Evolutionary conservation across 1,284 basidiomycete genomes (phyloP).

Genomic region (Sanguinoderma infundibulare): DNA sequence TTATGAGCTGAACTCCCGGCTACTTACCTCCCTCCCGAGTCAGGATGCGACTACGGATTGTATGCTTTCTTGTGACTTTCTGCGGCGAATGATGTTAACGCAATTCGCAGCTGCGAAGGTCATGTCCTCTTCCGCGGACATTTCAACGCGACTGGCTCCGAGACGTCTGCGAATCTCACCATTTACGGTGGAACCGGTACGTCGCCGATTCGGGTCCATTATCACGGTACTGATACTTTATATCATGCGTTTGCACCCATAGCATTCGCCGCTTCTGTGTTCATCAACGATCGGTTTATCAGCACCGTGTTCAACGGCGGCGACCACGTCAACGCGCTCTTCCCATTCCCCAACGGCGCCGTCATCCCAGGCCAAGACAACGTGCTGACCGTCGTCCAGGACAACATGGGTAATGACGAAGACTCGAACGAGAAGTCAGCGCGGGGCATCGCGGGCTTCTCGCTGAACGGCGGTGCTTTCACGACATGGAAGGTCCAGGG

Average conservation of each 20-base stretch:
- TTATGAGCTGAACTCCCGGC: too few relatives aligned
- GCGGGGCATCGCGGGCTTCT: constrained; percentile 79
- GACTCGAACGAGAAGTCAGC: constrained; percentile 62
- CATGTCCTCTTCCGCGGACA: constrained; percentile 81
- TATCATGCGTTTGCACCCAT: neutral
- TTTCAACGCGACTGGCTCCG: constrained; percentile 62
- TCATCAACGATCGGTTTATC: constrained; percentile 78
- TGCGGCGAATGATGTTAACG: neutral
- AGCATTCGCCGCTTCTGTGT: constrained; percentile 81
- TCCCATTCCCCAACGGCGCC: constrained; percentile 60
- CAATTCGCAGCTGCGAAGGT: constrained; percentile 69
- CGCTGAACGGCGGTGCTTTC: constrained; percentile 63
- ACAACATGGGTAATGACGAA: constrained; percentile 81
- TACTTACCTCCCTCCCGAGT: too few relatives aligned
- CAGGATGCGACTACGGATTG: constrained; percentile 81
- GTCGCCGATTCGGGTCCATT: constrained; percentile 12
- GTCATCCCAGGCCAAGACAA: constrained; percentile 61
- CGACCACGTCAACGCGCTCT: constrained; percentile 68
- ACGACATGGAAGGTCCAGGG: constrained; percentile 82
- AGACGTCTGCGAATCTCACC: constrained; percentile 68
- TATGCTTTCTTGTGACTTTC: constrained; percentile 41
- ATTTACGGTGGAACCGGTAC: constrained; percentile 81
- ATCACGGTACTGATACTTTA: neutral
- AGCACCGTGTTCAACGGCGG: constrained; percentile 66
- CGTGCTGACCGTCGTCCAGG: constrained; percentile 78